Base-by-base conservation (phyloP, 306 rosid species). In the Rosa lucieae region DNA sequence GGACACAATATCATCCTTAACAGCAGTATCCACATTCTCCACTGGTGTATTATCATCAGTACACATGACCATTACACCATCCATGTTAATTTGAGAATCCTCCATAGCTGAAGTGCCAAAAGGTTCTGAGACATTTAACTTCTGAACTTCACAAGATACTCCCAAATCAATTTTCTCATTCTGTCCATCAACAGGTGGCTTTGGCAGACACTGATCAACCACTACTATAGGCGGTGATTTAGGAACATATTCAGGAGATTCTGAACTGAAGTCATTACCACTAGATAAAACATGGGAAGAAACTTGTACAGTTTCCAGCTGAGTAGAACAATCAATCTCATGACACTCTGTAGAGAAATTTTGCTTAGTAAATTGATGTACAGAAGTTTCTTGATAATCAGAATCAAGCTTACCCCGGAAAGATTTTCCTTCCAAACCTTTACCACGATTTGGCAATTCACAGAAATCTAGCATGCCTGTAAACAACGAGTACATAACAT, bases 391-490 rank as follows among this genome's bases (percentile, higher is more conserved):
- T 59, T 74, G 85, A 17, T 14, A 47, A 35, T 53, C 44, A 37
- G 81, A 69, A 67, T 65, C 70, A 17, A 70, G 14, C 15, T 7
- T 63, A 13, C n/a, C 46, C 70, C 26, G 70, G 51, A 63, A 53
- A 40, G 61, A 35, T 72, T 56, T 83, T 21, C 65, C 73, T 56
- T 63, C 75, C 69, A 46, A 70, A 37, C 73, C 73, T 26, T 75
- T 82, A 6, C 80, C 82, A 56, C 67, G 61, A 37, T 80, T 84
- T 13, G 77, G 53, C 21, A 20, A 29, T 61, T 42, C 65, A 66
- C 79, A 55, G 59, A 55, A 51, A 37, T 79, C 79, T 48, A 42
- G 82, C 9, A 53, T 9, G 35, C 85, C 98, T 92, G 71, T 2
- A 76, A 61, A 76, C 51, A 73, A 18, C 18, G 2, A 55, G 65